These are phyloP conservation scores for Blastobotrys ciferrii DNA, from an alignment of 1,139 yeast species.

Conservation along the genomic window DNA sequence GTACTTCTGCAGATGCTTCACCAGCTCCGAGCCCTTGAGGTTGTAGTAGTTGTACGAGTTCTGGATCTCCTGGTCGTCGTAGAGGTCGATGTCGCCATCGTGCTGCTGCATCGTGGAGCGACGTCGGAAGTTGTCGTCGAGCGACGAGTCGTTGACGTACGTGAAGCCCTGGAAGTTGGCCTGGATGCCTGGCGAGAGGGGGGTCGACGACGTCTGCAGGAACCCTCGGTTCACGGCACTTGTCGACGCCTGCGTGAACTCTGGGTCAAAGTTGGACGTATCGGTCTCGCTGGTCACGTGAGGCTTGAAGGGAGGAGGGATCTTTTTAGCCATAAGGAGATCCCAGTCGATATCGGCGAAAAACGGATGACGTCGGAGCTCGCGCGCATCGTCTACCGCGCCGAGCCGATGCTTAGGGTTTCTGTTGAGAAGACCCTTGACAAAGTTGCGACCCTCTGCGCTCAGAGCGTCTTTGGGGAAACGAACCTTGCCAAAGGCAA, in stretches of 20 bases:
- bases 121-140: constrained; percentile 70
- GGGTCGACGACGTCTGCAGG: constrained; percentile 58
- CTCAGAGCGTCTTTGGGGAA: constrained; percentile 94
- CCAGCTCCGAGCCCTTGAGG: constrained; percentile 17
- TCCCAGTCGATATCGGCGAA: constrained; percentile 91
- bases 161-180: constrained; percentile 96
- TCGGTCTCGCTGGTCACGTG: constrained; percentile 88
- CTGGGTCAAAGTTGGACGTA: constrained; percentile 95
- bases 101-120: constrained; percentile 26
- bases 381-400: constrained; percentile 86
- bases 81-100: constrained; percentile 38
- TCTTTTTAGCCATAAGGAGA: constrained; percentile 67
- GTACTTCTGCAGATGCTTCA: constrained; percentile 18
- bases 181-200: constrained; percentile 90
- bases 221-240: constrained; percentile 69
- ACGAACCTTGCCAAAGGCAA: constrained; percentile 95
- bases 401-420: constrained; percentile 95
- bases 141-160: constrained; percentile 89
- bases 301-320: constrained; percentile 98
- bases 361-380: constrained; percentile 85
- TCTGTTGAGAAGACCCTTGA: constrained; percentile 88
- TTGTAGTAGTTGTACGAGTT: constrained; percentile 34
- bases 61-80: constrained; percentile 39
- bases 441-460: constrained; percentile 89
- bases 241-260: constrained; percentile 88